Base-by-base conservation (phyloP, 495 filamentous ascomycete genomes). In the Cercophora sp. region DNA sequence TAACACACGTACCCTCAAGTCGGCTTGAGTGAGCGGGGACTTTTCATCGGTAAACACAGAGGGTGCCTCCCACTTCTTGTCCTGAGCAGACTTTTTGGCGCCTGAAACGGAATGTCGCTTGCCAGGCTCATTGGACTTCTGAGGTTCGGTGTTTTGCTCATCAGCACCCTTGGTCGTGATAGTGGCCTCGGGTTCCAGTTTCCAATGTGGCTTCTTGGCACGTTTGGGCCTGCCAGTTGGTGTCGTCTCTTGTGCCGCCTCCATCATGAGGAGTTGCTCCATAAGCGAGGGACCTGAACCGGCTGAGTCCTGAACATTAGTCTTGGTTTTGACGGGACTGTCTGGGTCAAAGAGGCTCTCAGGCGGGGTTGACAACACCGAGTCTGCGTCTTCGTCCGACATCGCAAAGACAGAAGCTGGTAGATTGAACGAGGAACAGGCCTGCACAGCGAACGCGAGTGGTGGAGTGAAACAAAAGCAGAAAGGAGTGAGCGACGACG, bases 21-120 rank as follows among this genome's bases (percentile, higher is more conserved):
- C 76, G 24, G 76, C 57, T 23, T 76, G 52, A 25, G 75, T 71
- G 5, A 89, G 70, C 3, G 72, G 76, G 0, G 81, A 79, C 37
- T 78, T 76, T 1, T 72, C 52, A 56, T 80, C 78, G 2, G 80
- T 82, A 40, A 81, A 71, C 25, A 83, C 63, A 46, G 72, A 73
- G n/a, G 79, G 70, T 23, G 61, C 56, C 22, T 62, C 55, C 65
- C 65, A 70, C 36, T 63, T 67, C 42, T 62, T 68, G n/a, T n/a
- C n/a, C n/a, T n/a, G n/a, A n/a, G n/a, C n/a, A 18, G 50, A 41
- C 27, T 53, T 47, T 35, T 54, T 55, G 20, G 35, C 50, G 25
- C 57, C 67, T 39, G n/a, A 18, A 5, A 23, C 19, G 15, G 22
- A 27, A 24, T 8, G 24, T 3, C 19, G 32, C 16, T 22, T 16